Base-by-base conservation (phyloP, 208 protist genomes). In the Porcisia hertigi region DNA sequence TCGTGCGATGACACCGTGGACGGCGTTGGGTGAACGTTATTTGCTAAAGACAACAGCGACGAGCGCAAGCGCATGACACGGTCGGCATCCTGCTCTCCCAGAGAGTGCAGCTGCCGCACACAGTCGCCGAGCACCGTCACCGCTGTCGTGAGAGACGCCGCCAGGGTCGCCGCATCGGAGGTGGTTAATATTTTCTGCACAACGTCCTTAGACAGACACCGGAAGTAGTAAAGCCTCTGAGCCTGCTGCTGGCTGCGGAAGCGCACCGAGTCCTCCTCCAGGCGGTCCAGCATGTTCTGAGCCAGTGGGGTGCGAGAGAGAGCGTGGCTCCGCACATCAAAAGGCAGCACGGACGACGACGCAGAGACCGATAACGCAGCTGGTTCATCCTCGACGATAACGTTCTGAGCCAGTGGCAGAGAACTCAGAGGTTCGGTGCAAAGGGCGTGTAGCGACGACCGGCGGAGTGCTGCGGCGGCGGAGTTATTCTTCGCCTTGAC, bases 241-340 rank as follows among this genome's bases (percentile, higher is more conserved):
- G 85, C 49, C 63, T 79, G 76, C 76, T 88, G 80, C 76, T 93
- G 81, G 6, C 76, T 41, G n/a, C 82, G 80, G 80, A 91, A 97
- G 60, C 84, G 78, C 45, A 49, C 55, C 16, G 90, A 85, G 81
- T 98, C 94, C 41, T 91, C 83, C 65, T 92, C 86, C 23, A 98
- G 76, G 2, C 94, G 85, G 47, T 86, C 77, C 63, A 96, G 86
- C 91, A 98, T 94, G 73, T 86, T 83, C 66, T 87, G 71, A 47
- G 88, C 89, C 49, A 98, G 79, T 9, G 84, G 88, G 2, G 89
- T 77, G 49, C 75, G 73, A 18, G 87, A 80, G 53, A 82, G 77
- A 7, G 79, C 76, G 79, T 93, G 88, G 52, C 62, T 18, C 1
- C 69, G 80, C 1, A 95, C 75, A 58, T 95, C 83, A 69, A 97